Conservation (phyloP, 495 filamentous ascomycete genomes). For the Aspergillus avenaceus region DNA sequence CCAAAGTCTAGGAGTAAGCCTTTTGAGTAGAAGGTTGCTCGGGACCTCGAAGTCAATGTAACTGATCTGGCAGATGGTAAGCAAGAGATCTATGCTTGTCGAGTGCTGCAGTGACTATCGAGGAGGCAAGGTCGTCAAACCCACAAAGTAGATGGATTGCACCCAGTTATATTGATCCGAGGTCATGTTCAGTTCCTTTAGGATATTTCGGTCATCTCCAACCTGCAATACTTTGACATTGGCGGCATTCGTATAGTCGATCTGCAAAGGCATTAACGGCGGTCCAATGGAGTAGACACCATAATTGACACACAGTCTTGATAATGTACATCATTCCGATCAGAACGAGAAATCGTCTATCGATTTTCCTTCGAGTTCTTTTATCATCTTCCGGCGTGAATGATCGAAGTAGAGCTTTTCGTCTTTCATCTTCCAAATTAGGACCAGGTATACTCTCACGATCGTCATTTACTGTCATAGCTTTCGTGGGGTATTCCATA, state of each 20-base stretch:
- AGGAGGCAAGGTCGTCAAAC: too few relatives aligned
- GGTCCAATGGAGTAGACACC: background rate
- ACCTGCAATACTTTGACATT: conserved; percentile 34
- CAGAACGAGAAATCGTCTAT: conserved; percentile 23
- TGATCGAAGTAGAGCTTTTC: conserved; percentile 1
- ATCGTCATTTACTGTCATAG: background rate
- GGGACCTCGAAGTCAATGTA: conserved; percentile 32
- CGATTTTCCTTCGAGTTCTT: conserved; percentile 25
- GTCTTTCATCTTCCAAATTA: background rate
- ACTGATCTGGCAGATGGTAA: conserved; percentile 15
- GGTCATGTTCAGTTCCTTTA: conserved; percentile 29
- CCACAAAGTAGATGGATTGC: conserved; percentile 27
- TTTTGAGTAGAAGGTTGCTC: conserved; percentile 31
- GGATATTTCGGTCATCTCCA: conserved; percentile 20
- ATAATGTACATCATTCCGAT: conserved; percentile 31
- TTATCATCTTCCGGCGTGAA: conserved; percentile 30
- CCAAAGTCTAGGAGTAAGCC: conserved; percentile 28
- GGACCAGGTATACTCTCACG: background rate
- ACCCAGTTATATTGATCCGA: conserved; percentile 33
- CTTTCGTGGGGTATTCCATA: background rate
- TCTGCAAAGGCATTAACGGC: conserved; percentile 7
- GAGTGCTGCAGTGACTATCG: too few relatives aligned
- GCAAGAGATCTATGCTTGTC: too few relatives aligned
- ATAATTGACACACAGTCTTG: conserved; percentile 18
- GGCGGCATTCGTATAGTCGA: conserved; percentile 31